Evolutionary conservation across 441 rosid species (phyloP).

Genomic region (Gossypium trilobum): DNA sequence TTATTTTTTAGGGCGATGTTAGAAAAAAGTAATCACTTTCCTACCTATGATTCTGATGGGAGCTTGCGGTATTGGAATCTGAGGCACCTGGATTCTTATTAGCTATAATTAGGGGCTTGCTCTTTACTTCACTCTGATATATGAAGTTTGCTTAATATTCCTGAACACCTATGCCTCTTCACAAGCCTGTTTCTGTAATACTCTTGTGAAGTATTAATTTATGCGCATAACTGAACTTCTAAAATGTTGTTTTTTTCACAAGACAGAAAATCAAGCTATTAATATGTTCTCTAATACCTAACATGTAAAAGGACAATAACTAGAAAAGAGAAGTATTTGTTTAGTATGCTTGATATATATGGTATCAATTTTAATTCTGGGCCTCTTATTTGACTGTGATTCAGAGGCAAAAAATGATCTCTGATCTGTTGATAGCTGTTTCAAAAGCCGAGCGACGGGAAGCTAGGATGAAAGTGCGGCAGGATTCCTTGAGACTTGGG

Average conservation of each 20-base stretch:
- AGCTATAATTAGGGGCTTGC: background rate
- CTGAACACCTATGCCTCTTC: background rate
- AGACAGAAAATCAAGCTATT: background rate
- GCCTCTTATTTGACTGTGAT: constrained; percentile 17
- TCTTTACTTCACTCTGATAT: background rate
- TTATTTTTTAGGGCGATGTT: background rate
- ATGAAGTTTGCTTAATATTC: background rate
- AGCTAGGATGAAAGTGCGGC: constrained; percentile 88
- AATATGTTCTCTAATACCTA: background rate
- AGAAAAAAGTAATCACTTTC: background rate
- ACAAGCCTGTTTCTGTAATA: background rate
- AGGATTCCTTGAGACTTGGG: constrained; percentile 93
- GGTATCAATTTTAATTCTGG: constrained; percentile 1
- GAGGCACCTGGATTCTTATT: background rate
- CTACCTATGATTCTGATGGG: background rate
- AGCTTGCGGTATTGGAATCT: background rate
- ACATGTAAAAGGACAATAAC: background rate
- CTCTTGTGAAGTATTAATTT: background rate
- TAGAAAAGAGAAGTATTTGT: background rate
- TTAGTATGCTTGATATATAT: constrained; percentile 1
- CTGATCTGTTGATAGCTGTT: constrained; percentile 88
- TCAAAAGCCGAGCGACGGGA: constrained; percentile 96
- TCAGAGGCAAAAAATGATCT: constrained; percentile 82
- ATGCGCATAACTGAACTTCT: background rate
- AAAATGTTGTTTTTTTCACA: background rate